Evolutionary conservation across 805 yeast species (phyloP).

Genomic region (Yamadazyma phyllophila): DNA sequence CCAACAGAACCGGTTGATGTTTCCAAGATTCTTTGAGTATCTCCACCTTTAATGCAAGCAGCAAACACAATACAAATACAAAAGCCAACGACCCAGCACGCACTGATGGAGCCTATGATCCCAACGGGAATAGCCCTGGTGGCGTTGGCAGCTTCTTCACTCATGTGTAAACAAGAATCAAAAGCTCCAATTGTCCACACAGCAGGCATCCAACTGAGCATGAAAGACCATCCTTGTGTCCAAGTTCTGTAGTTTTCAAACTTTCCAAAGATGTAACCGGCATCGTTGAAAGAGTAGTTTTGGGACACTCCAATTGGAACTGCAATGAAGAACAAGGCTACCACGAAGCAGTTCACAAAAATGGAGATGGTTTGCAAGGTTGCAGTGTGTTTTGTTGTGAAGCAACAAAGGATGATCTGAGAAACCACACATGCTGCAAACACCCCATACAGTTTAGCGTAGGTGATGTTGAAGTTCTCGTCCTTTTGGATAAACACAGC

Average conservation of each 20-base stretch:
- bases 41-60: slow-evolving; percentile 53
- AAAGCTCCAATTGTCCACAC: slow-evolving; percentile 77
- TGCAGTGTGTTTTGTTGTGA: slow-evolving; percentile 57
- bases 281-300: slow-evolving; percentile 20
- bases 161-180: slow-evolving; percentile 70
- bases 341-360: slow-evolving; percentile 49
- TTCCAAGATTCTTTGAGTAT: slow-evolving; percentile 38
- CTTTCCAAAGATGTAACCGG: slow-evolving; percentile 52
- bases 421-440: slow-evolving; percentile 58
- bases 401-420: slow-evolving; percentile 52
- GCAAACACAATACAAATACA: slow-evolving; percentile 50
- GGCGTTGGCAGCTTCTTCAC: slow-evolving; percentile 68
- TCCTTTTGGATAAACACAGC: slow-evolving; percentile 54
- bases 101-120: slow-evolving; percentile 55
- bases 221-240: slow-evolving; percentile 40
- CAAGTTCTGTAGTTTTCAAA: slow-evolving; percentile 52
- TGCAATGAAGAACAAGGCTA: slow-evolving; percentile 58
- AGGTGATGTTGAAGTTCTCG: slow-evolving; percentile 54
- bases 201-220: slow-evolving; percentile 61
- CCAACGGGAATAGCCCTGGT: slow-evolving; percentile 64
- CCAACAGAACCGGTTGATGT: slow-evolving; percentile 57
- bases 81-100: slow-evolving; percentile 60
- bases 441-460: slow-evolving; percentile 59
- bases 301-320: slow-evolving; percentile 56
- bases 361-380: slow-evolving; percentile 60